These are phyloP conservation scores for Ceratocystis diversiconidia DNA, from an alignment of 2,329 filamentous ascomycete genomes.

Conservation along the genomic window DNA sequence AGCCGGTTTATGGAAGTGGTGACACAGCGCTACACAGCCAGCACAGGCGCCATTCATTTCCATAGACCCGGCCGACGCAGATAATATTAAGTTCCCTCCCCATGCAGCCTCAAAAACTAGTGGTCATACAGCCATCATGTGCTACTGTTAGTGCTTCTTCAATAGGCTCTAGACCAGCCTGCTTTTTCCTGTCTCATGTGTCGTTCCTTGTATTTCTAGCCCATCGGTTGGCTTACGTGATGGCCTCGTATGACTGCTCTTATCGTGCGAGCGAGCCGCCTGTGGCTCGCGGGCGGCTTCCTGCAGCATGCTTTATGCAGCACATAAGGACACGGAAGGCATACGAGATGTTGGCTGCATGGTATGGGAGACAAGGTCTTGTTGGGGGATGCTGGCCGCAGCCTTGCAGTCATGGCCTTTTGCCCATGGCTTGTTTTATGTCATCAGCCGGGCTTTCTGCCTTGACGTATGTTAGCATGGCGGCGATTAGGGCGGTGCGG, in stretches of 20 bases:
- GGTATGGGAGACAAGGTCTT: neutral
- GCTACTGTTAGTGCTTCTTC: neutral
- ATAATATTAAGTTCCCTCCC: neutral
- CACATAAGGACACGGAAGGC: neutral
- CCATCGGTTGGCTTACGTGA: neutral
- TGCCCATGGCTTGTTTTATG: neutral
- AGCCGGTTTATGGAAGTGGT: neutral
- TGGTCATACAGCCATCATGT: neutral
- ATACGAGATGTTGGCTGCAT: neutral
- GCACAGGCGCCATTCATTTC: neutral
- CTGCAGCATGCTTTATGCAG: constrained; percentile 2
- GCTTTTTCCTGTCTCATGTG: neutral
- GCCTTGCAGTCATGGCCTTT: neutral
- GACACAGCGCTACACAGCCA: neutral
- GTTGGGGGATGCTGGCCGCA: neutral
- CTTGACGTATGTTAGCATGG: neutral
- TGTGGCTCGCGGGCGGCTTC: neutral
- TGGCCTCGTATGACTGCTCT: neutral
- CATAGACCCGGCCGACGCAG: neutral
- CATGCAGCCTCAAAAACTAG: neutral
- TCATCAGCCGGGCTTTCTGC: constrained; percentile 1
- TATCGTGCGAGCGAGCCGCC: neutral
- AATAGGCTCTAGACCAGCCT: neutral
- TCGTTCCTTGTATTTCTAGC: neutral
- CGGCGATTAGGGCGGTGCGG: no score